Evolutionary conservation across 2,329 filamentous ascomycete genomes (phyloP).

Genomic region (Rhynchosporium agropyri): DNA sequence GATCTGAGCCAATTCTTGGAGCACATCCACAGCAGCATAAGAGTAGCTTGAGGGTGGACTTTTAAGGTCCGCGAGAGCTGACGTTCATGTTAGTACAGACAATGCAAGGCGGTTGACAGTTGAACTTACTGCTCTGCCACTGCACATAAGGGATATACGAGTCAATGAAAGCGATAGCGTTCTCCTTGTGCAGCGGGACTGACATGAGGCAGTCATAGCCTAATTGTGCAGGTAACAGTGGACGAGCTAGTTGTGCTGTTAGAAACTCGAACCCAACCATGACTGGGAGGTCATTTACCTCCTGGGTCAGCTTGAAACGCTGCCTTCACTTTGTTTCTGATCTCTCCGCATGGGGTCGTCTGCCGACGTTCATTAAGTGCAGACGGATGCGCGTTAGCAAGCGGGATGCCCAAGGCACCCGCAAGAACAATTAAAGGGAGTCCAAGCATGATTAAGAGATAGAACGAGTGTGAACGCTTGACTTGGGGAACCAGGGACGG

Average conservation of each 20-base stretch:
- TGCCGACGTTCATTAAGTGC: background rate
- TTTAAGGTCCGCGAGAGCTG: background rate
- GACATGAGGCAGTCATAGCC: constrained; percentile 3
- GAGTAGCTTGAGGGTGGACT: background rate
- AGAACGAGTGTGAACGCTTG: background rate
- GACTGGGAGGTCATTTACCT: background rate
- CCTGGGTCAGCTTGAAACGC: background rate
- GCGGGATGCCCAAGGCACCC: background rate
- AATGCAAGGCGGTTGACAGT: background rate
- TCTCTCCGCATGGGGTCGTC: background rate
- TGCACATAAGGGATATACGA: background rate
- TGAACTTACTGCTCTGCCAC: constrained; percentile 1
- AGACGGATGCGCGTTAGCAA: background rate
- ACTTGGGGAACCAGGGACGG: background rate
- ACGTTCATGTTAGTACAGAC: background rate
- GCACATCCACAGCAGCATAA: background rate
- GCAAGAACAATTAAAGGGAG: background rate
- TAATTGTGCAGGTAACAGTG: background rate
- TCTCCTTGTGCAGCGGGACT: background rate
- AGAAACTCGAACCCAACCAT: background rate
- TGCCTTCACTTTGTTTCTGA: background rate
- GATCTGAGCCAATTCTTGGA: background rate
- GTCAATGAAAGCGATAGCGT: background rate
- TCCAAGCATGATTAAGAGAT: constrained; percentile 3
- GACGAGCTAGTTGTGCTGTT: background rate